Conservation (phyloP, 345 rosid genomes). For the Cardamine resedifolia region DNA sequence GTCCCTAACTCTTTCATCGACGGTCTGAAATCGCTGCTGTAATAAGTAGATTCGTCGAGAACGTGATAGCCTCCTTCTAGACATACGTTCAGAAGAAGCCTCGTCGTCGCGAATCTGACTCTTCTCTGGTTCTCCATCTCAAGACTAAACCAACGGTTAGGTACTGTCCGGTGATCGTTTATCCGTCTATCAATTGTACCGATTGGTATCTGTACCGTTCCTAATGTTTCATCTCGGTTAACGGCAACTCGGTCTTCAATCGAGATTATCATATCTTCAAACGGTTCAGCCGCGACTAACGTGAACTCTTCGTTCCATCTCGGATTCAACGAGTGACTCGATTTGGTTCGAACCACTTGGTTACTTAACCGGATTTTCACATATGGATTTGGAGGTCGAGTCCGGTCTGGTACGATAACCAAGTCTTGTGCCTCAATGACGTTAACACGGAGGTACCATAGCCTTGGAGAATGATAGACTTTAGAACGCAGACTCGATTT, state of each 20-base stretch:
- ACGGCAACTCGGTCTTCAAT: conserved; percentile 70
- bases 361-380: conserved; percentile 66
- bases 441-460: conserved; percentile 85
- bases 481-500: conserved; percentile 65
- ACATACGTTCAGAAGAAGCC: conserved; percentile 59
- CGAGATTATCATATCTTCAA: conserved; percentile 68
- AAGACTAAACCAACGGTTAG: conserved; percentile 60
- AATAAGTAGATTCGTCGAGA: conserved; percentile 84
- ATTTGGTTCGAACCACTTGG: conserved; percentile 71
- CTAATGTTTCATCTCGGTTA: conserved; percentile 72
- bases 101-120: conserved; percentile 60
- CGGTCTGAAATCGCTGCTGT: conserved; percentile 94
- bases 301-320: conserved; percentile 89
- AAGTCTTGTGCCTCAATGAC: conserved; percentile 92
- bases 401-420: conserved; percentile 50
- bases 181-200: conserved; percentile 51
- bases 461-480: conserved; percentile 86
- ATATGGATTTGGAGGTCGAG: conserved; percentile 59
- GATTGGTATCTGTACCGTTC: conserved; percentile 51
- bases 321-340: conserved; percentile 59
- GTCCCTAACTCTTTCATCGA: conserved; percentile 78
- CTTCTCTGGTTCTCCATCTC: conserved; percentile 60
- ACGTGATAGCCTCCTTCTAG: conserved; percentile 98
- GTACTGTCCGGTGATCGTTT: conserved; percentile 52
- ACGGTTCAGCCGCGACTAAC: conserved; percentile 89